phyloP scores from a whole-genome alignment of 2,329 filamentous ascomycete species.

The Colletotrichum coccodes region DNA sequence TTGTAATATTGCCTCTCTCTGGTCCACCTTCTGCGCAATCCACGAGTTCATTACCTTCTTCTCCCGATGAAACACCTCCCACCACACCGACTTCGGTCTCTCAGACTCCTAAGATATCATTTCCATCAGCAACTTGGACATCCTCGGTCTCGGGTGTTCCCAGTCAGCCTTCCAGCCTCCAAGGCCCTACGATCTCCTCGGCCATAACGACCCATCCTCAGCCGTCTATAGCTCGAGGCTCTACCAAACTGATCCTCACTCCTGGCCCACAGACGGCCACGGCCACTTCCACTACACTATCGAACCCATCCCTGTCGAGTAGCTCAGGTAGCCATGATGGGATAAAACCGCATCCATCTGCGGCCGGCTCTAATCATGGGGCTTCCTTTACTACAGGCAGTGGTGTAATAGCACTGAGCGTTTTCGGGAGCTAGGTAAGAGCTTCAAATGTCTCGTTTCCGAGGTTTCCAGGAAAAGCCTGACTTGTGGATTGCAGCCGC shows the following conservation, averaged over 20 bases:
- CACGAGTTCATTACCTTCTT: not conserved
- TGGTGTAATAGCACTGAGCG: not conserved
- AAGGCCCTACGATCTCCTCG: not conserved
- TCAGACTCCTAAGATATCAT: not conserved
- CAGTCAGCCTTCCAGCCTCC: not conserved
- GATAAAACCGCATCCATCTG: not conserved
- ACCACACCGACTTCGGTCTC: not conserved
- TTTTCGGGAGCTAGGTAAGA: constrained; percentile 3
- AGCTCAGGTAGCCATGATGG: not conserved
- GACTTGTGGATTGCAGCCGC: not conserved
- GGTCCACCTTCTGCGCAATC: not conserved
- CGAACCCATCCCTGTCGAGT: not conserved
- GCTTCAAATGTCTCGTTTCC: not conserved
- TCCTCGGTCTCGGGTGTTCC: not conserved
- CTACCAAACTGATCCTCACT: constrained; percentile 3
- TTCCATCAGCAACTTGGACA: too few relatives aligned
- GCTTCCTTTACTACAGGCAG: not conserved
- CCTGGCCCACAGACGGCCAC: not conserved
- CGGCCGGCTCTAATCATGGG: not conserved
- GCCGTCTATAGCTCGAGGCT: too few relatives aligned
- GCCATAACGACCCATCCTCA: too few relatives aligned
- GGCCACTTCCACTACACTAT: not conserved
- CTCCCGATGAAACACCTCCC: not conserved
- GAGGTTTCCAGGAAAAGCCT: not conserved
- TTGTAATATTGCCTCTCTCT: not conserved